These are phyloP conservation scores for Phytophthora kernoviae DNA, from an alignment of 352 stramenopile species.

Conservation along the genomic window DNA sequence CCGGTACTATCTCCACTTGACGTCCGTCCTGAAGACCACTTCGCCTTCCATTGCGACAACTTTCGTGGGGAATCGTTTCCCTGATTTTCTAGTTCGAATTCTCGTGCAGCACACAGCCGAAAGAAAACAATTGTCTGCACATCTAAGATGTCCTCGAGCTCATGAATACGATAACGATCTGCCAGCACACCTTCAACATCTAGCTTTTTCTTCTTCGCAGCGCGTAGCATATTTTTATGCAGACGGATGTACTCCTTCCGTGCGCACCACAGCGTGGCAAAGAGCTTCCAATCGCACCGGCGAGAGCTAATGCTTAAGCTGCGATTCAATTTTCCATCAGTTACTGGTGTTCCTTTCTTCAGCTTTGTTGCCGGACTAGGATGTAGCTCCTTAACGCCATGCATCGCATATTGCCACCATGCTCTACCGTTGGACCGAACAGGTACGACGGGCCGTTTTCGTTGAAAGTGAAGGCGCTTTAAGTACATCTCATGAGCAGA, in stretches of 20 bases:
- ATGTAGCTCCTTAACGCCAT: slow-evolving; percentile 71
- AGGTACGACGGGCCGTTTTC: slow-evolving; percentile 58
- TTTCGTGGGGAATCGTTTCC: slow-evolving; percentile 74
- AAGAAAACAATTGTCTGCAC: slow-evolving; percentile 88
- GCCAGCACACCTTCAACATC: slow-evolving; percentile 48
- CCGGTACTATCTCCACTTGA: slow-evolving; percentile 20
- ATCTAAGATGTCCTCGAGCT: slow-evolving; percentile 74
- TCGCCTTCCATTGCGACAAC: slow-evolving; percentile 68
- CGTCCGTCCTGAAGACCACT: slow-evolving; percentile 49
- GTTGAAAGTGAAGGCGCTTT: slow-evolving; percentile 78
- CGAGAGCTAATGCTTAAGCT: slow-evolving; percentile 15
- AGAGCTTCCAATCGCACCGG: slow-evolving; percentile 65
- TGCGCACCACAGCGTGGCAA: slow-evolving; percentile 55
- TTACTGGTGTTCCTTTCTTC: slow-evolving; percentile 6
- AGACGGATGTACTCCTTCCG: slow-evolving; percentile 80
- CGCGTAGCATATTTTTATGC: slow-evolving; percentile 71
- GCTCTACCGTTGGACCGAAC: slow-evolving; percentile 49
- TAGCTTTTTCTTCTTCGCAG: slow-evolving; percentile 69
- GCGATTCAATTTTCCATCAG: background rate
- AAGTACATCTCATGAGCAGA: slow-evolving; percentile 83
- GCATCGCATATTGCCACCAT: slow-evolving; percentile 86
- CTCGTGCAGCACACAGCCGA: slow-evolving; percentile 61
- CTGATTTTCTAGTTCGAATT: slow-evolving; percentile 70
- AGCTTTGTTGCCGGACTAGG: slow-evolving; percentile 6
- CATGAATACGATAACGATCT: slow-evolving; percentile 52